These are phyloP conservation scores for Trichoderma atroviride DNA, from an alignment of 2,329 filamentous ascomycete genomes.

Conservation along the genomic window DNA sequence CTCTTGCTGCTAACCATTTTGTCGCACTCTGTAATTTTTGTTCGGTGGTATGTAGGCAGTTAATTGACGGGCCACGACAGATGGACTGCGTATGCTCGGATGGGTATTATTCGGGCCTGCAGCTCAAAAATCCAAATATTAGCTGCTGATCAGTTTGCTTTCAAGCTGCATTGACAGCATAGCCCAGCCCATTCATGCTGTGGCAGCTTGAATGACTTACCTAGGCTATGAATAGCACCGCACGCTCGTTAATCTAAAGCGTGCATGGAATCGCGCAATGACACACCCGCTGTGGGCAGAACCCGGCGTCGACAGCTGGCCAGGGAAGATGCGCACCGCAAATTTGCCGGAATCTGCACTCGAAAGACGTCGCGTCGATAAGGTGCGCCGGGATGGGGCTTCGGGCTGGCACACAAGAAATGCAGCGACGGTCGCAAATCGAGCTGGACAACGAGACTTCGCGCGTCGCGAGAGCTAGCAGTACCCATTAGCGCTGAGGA, in stretches of 20 bases:
- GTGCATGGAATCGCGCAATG: constrained; percentile 27
- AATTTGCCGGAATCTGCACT: not conserved
- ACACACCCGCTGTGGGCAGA: constrained; percentile 8
- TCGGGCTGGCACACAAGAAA: constrained; percentile 6
- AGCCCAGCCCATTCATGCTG: not conserved
- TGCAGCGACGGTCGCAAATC: constrained; percentile 22
- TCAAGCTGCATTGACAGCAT: not conserved
- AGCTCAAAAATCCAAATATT: not conserved
- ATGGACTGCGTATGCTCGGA: not conserved
- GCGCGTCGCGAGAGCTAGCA: constrained; percentile 25
- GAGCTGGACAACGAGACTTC: constrained; percentile 20
- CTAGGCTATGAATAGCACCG: not conserved
- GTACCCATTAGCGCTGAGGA: constrained; percentile 23
- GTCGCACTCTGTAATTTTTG: not conserved
- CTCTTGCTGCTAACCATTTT: constrained; percentile 51
- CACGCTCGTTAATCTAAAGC: constrained; percentile 13
- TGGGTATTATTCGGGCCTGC: not conserved
- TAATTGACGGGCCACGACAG: not conserved
- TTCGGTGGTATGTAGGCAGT: not conserved
- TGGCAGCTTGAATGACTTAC: constrained; percentile 5
- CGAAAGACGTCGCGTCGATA: constrained; percentile 7
- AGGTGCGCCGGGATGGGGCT: not conserved
- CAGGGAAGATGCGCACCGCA: not conserved
- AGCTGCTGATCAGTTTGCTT: not conserved
- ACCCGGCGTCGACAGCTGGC: constrained; percentile 1